Evolutionary conservation across 345 rosid species (phyloP), one percentile per base, ranked within the genome.

Genomic region (Aquilaria sinensis): DNA sequence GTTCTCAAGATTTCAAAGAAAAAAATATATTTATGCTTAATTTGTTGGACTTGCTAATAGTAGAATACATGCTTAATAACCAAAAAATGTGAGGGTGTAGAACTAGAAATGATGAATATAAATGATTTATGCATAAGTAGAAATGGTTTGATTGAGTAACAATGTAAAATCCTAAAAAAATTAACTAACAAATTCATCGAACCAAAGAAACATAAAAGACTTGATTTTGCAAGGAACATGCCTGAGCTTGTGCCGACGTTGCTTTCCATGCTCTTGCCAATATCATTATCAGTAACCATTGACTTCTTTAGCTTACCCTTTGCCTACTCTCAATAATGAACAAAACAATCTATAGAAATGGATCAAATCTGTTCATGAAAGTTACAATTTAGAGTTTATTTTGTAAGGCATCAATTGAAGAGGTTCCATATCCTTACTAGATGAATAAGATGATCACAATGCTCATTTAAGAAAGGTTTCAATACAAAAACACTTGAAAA

Each of bases 181-280:
- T 57, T 9, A 47, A 34, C 31, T 10, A 55, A 55, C 54, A 53
- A 46, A 32, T 51, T 15, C 32, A 58, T 10, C 47, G 14, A n/a
- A 29, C 13, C 2, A 32, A 43, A 16, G 45, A 50, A 58, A 32
- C 33, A 15, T 47, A 63, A 54, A 23, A 64, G 45, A 88, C 99
- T 95, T 94, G 99, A 78, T 77, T 77, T 90, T 43, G 9, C 4
- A 1, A 94, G 79, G 78, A 94, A 94, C 95, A 85, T 86, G 67
- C 99, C 97, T 29, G 96, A 81, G 72, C 99, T 94, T 1, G 99
- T 94, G 41, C 99, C 87, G 32, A 85, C 89, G 74, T 86, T 77
- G 67, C 97, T 94, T 62, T 76, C 81, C 3, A 83, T 61, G 63
- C 91, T 86, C 82, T 82, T 78, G 50, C 99, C 99, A 0, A 96